Conservation (phyloP, 352 stramenopile species). For the Phytopythium cucurbitacearum region DNA sequence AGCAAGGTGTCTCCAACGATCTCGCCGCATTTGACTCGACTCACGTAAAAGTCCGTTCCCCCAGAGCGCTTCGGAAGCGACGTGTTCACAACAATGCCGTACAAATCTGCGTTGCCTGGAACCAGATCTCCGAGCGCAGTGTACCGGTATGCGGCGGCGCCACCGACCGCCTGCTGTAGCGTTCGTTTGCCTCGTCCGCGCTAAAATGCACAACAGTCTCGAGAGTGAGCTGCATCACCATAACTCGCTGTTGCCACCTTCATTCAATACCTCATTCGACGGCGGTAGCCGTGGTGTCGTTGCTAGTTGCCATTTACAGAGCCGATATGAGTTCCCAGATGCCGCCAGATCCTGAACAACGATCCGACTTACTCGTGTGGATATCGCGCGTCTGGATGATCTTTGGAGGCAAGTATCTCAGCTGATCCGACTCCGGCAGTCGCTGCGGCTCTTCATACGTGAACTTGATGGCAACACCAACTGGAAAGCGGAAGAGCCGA, state of each 20-base stretch:
- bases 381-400: conserved; percentile 38
- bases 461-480: conserved; percentile 39
- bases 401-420: conserved; percentile 42
- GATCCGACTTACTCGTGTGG: conserved; percentile 12
- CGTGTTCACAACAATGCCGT: conserved; percentile 72
- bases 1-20: neutral
- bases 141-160: conserved; percentile 50
- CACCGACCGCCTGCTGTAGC: conserved; percentile 24
- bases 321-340: neutral
- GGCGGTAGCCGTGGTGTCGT: neutral
- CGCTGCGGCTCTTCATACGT: conserved; percentile 48
- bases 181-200: conserved; percentile 38
- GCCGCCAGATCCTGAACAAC: no score
- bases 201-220: neutral
- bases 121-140: conserved; percentile 49
- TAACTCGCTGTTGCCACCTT: neutral
- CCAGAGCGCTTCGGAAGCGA: conserved; percentile 59
- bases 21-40: conserved; percentile 9
- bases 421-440: conserved; percentile 49
- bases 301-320: neutral
- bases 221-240: neutral
- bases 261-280: neutral
- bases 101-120: conserved; percentile 51
- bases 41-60: conserved; percentile 60
- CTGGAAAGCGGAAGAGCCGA: conserved; percentile 28